Base-by-base conservation (phyloP, 1,284 basidiomycete species). In the Tylopilus sp. region DNA sequence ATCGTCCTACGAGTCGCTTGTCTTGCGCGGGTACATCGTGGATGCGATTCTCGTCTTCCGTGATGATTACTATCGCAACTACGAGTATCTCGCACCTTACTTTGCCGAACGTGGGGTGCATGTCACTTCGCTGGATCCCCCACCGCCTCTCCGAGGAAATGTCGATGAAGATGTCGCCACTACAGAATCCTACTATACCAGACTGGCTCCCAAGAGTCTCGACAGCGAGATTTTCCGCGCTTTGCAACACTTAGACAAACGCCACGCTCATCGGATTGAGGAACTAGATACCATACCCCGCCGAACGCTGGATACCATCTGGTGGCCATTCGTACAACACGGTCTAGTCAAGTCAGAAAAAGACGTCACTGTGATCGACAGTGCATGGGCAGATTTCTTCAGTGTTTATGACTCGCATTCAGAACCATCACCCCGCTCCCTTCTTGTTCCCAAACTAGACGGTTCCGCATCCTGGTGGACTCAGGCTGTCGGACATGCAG, bases 311-410 rank as follows among this genome's bases (percentile, higher is more conserved):
- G 80, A 92, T 48, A 80, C 79, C 1, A 79, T 97, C 50, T 98
- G 96, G 96, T 99, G 94, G 94, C 96, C 96, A 0, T 98, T 98
- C 68, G 93, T 95, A 2, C 96, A 99, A 67, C 96, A 99, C 63
- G 85, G 84, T 0, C 76, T 86, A 35, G 76, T 92, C 37, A 80
- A 83, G 56, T 76, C 76, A 42, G 81, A 85, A 53, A 72, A 82
- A 46, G 87, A 94, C 62, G 86, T 97, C 24, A 92, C 86, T 51
- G 87, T 95, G 53, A 92, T 98, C 61, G 95, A 98, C 70, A 95
- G 92, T 62, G 95, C 96, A 0, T 79, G 84, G 60, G 84, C 83
- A 2, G 95, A 98, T 73, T 89, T 88, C 67, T 94, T 96, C 73
- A 88, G 83, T 56, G 78, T 88, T 33, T 86, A 84, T 56, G 75